A percentile compares a stretch with the other conserved stretches of the same genome.
Evolutionary conservation across 2,329 filamentous ascomycete genomes (phyloP).

Genomic region (Alternaria metachromatica): DNA sequence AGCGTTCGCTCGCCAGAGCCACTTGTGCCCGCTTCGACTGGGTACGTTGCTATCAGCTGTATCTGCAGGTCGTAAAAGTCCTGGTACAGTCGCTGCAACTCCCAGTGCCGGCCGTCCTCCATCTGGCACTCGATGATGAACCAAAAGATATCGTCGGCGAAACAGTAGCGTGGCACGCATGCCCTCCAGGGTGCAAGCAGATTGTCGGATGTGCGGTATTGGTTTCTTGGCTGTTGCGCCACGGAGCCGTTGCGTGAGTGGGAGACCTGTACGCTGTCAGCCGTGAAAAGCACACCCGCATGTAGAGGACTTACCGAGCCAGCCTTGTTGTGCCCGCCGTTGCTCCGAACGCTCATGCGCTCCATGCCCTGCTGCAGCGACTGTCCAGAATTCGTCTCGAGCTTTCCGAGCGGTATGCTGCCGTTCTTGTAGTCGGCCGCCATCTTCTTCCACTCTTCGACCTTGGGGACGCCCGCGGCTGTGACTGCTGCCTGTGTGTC

Average conservation of each 20-base stretch:
- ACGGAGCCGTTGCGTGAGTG: slow-evolving; percentile 47
- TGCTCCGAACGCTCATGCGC: slow-evolving; percentile 72
- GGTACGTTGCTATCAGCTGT: slow-evolving; percentile 87
- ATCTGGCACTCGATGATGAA: slow-evolving; percentile 93
- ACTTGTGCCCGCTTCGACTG: slow-evolving; percentile 88
- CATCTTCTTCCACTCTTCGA: slow-evolving; percentile 99
- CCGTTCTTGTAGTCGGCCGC: slow-evolving; percentile 99
- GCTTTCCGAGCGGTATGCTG: slow-evolving; percentile 94
- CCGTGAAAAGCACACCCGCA: slow-evolving; percentile 2
- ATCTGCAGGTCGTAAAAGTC: slow-evolving; percentile 99
- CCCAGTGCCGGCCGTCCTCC: slow-evolving; percentile 91
- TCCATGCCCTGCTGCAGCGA: slow-evolving; percentile 67
- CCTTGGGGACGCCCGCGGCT: slow-evolving; percentile 87
- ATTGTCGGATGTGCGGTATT: slow-evolving; percentile 48
- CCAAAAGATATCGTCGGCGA: slow-evolving; percentile 98
- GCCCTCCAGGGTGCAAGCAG: slow-evolving; percentile 80
- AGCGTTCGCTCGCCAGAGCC: slow-evolving; percentile 76
- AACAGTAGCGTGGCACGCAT: slow-evolving; percentile 90
- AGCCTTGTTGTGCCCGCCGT: slow-evolving; percentile 36
- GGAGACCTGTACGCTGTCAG: slow-evolving; percentile 28
- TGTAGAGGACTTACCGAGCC: slow-evolving; percentile 36
- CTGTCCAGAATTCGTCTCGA: slow-evolving; percentile 64
- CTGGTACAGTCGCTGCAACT: slow-evolving; percentile 92
- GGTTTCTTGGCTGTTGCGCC: slow-evolving; percentile 48
- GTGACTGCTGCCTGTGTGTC: slow-evolving; percentile 86